Conservation (phyloP, 2,329 filamentous ascomycete genomes). For the Colletotrichum sp. region DNA sequence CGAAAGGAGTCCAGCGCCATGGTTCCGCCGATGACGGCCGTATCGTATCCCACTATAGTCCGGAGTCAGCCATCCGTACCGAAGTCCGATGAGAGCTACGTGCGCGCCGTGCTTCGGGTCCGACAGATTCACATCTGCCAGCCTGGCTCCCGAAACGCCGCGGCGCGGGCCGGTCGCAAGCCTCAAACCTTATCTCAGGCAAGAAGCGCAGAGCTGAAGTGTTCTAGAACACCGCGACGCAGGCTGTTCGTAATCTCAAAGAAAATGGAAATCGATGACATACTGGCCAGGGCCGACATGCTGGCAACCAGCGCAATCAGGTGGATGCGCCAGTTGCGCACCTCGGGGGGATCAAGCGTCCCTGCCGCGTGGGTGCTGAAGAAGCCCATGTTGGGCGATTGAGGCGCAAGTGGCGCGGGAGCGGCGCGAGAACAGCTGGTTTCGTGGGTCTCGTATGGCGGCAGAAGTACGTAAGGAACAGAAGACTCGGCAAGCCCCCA, state of each 20-base stretch:
- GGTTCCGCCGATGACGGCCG: constrained; percentile 43
- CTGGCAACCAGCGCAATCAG: constrained; percentile 28
- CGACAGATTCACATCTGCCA: neutral
- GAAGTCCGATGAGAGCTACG: no score
- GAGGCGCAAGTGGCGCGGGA: no score
- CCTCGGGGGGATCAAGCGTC: constrained; percentile 27
- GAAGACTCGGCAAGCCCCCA: neutral
- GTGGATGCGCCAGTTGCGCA: constrained; percentile 32
- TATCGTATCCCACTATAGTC: constrained; percentile 37
- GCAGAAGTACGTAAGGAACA: neutral
- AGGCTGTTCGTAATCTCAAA: neutral
- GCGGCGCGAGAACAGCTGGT: neutral
- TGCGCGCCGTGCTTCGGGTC: neutral
- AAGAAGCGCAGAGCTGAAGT: neutral
- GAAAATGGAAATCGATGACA: neutral
- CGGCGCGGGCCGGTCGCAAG: neutral
- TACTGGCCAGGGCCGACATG: constrained; percentile 31
- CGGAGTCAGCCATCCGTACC: neutral
- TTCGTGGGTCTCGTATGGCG: neutral
- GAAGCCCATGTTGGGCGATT: constrained; percentile 22
- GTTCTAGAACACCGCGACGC: neutral
- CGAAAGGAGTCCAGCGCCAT: constrained; percentile 42
- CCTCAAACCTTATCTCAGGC: neutral
- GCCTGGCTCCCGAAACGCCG: neutral
- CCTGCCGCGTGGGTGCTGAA: constrained; percentile 31